Evolutionary conservation across 2,329 filamentous ascomycete genomes (phyloP), one percentile per base, ranked within the genome.

Genomic region (Calonectria hongkongensis): DNA sequence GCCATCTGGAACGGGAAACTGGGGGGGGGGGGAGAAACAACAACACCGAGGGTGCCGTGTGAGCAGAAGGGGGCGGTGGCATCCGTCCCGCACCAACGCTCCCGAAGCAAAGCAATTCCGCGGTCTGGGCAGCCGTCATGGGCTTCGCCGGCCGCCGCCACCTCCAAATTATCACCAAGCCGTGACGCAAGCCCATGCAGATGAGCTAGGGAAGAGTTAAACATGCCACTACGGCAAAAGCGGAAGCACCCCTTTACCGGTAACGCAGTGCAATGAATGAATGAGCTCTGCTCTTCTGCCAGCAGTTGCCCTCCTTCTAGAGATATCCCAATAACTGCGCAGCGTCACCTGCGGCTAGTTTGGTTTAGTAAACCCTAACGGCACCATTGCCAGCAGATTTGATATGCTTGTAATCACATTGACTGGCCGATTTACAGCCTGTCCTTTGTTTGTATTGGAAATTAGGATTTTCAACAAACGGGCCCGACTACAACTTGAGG

Each of bases 51-150:
- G 54, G n/a, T 27, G 54, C 33, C 33, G 21, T 39, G 12, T 25
- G n/a, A 41, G 54, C 33, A n/a, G 21, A 25, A 21, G 39, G 33
- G 21, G 33, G 21, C 54, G 54, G 54, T 28, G 54, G 33, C 36
- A 60, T 41, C 54, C 54, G 54, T 60, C 54, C 54, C 54, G 54
- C 54, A 41, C 33, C 54, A 60, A 60, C 54, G 36, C 54, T 60
- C 54, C 54, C 54, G 54, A 60, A 25, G 54, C 54, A 60, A 60
- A 60, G 54, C 54, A 60, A 60, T 41, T 60, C 15, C 54, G 13
- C 21, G 54, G 13, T 21, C n/a, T 41, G 13, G 21, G 21, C 15
- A 28, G 13, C 39, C 33, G 21, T 28, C 54, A 60, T 39, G 30
- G 54, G 54, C 33, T 25, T 18, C 39, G 13, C 39, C 33, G 21